Evolutionary conservation across 202 grass and related monocot genomes (phyloP), one percentile per base, ranked within the genome.

Genomic region (Eragrostis tef): DNA sequence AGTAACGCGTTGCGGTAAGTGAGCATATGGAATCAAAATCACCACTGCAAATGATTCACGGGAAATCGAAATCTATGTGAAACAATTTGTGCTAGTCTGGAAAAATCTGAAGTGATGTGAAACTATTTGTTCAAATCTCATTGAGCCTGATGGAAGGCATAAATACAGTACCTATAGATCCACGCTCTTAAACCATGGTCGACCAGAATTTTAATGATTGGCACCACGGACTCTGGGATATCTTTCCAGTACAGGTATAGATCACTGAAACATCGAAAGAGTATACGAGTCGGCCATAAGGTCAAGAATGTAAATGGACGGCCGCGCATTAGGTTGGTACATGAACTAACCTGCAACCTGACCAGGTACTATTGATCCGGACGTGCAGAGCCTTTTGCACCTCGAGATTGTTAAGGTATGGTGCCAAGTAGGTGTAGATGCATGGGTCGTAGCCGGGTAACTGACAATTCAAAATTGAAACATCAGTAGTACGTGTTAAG

Each of bases 371-470:
- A 6, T 84, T 60, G 7, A 58, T 7, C n/a, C 88, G 70, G 12
- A 81, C 87, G 41, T 94, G 89, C 77, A 94, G 56, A 59, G 92
- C n/a, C n/a, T n/a, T n/a, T n/a, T n/a, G n/a, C n/a, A n/a, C n/a
- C n/a, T n/a, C n/a, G 21, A 31, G 77, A 27, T 71, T 70, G 66
- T 91, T 89, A 5, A 94, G n/a, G 45, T 94, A 94, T 0, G 63
- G 9, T 62, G 29, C 0, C 42, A 87, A 53, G 71, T 87, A 94
- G 39, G 27, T 1, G 57, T 75, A 24, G 17, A 64, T 78, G 79
- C 93, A 94, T 15, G 89, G 89, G 64, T 92, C 85, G 11, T 88
- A 89, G 13, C 86, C 93, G 19, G 74, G 68, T 27, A 84, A 45
- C 87, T 90, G 70, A 48, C 10, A 25, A 12, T 20, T 5, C 27